These are phyloP conservation scores for Raphidocelis subcapitata DNA, from an alignment of 139 green algal species.

Conservation along the genomic window DNA sequence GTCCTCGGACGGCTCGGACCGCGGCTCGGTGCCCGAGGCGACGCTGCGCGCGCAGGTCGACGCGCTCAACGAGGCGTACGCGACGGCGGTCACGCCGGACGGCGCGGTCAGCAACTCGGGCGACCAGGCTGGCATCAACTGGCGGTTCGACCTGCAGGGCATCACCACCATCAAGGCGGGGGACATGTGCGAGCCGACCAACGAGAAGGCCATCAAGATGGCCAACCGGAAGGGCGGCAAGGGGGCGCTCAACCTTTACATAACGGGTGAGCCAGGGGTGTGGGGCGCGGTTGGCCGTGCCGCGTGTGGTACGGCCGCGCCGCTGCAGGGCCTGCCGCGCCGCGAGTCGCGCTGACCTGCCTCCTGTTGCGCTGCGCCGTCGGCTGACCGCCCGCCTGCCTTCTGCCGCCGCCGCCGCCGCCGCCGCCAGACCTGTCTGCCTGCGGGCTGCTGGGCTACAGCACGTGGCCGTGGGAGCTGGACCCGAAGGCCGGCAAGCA, in stretches of 20 bases:
- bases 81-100: slow-evolving; percentile 18
- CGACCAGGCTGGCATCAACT: slow-evolving; percentile 8
- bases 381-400: too few relatives aligned
- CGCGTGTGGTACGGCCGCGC: too few relatives aligned
- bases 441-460: slow-evolving; percentile 31
- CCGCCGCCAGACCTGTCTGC: slow-evolving; percentile 24
- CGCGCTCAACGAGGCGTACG: slow-evolving; percentile 28
- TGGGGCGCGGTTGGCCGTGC: too few relatives aligned
- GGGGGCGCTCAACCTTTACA: slow-evolving; percentile 29
- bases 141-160: slow-evolving; percentile 12
- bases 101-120: slow-evolving; percentile 4
- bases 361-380: too few relatives aligned
- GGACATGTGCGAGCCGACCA: slow-evolving; percentile 28
- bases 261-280: too few relatives aligned
- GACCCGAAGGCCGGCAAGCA: background rate
- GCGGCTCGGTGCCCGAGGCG: slow-evolving; percentile 20
- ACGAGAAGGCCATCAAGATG: slow-evolving; percentile 22
- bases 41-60: slow-evolving; percentile 11
- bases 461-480: slow-evolving; percentile 34
- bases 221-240: slow-evolving; percentile 17
- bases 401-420: too few relatives aligned
- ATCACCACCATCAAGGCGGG: slow-evolving; percentile 6
- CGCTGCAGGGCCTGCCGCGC: too few relatives aligned
- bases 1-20: slow-evolving; percentile 12
- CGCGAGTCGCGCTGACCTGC: too few relatives aligned